Conservation (phyloP, 129 eudicot species). For the Solidago caesia region DNA sequence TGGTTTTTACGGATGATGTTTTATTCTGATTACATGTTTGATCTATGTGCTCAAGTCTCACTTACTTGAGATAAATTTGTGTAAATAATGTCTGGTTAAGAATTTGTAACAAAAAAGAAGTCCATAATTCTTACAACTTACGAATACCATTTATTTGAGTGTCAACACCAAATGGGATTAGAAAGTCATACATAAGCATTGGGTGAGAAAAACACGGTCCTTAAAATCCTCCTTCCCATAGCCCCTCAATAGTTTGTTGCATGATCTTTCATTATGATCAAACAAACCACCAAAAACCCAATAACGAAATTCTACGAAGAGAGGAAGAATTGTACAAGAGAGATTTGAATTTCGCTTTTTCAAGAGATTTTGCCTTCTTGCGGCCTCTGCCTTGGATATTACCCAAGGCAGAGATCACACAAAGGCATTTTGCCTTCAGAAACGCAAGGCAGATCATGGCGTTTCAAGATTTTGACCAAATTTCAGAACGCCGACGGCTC, state of each 20-base stretch:
- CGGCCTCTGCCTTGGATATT: slow-evolving; percentile 70
- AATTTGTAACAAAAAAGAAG: not conserved
- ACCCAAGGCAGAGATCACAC: slow-evolving; percentile 62
- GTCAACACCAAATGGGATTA: not conserved
- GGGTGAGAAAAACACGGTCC: slow-evolving; percentile 35
- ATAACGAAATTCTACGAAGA: slow-evolving; percentile 18
- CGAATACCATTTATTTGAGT: not conserved
- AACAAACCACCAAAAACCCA: slow-evolving; percentile 26
- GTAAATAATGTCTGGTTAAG: too few relatives aligned
- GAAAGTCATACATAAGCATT: not conserved
- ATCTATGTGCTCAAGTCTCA: too few relatives aligned
- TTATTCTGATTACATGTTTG: not conserved
- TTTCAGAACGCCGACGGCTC: slow-evolving; percentile 42
- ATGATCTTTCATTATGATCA: slow-evolving; percentile 19
- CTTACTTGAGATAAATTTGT: too few relatives aligned
- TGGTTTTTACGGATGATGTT: not conserved
- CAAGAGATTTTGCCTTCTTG: slow-evolving; percentile 1
- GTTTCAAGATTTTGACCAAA: slow-evolving; percentile 74
- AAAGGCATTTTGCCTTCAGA: slow-evolving; percentile 21
- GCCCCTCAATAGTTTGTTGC: slow-evolving; percentile 19
- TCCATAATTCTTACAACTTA: not conserved
- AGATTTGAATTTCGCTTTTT: not conserved
- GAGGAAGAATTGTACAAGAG: not conserved
- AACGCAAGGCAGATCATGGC: slow-evolving; percentile 46
- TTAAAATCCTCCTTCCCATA: slow-evolving; percentile 38